Evolutionary conservation across 345 rosid species (phyloP).

Genomic region (Geranium rotundifolium): DNA sequence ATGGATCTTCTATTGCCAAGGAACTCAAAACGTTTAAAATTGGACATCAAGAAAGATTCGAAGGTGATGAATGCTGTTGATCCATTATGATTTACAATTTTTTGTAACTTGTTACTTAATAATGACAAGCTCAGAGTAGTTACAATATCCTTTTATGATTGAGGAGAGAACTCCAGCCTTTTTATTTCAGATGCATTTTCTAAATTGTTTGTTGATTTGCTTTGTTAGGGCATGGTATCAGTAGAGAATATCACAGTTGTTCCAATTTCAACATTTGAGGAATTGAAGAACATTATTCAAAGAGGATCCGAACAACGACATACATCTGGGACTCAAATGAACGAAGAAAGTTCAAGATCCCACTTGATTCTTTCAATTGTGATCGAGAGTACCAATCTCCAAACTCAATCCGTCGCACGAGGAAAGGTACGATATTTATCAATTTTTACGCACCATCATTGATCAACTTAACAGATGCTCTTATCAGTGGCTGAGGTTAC

Average conservation of each 20-base stretch:
- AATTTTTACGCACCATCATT: neutral
- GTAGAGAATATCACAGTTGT: conserved; percentile 77
- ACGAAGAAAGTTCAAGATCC: conserved; percentile 93
- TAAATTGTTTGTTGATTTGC: conserved; percentile 8
- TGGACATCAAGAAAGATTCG: conserved; percentile 90
- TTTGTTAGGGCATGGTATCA: conserved; percentile 74
- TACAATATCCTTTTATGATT: too few species aligned
- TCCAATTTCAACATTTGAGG: conserved; percentile 63
- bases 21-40: conserved; percentile 51
- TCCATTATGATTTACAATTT: neutral
- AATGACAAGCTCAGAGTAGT: too few species aligned
- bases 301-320: conserved; percentile 80
- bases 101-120: neutral
- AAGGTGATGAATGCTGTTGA: conserved; percentile 37
- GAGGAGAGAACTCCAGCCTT: too few species aligned
- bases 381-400: conserved; percentile 91
- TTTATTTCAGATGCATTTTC: neutral
- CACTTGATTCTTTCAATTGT: conserved; percentile 80
- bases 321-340: conserved; percentile 87
- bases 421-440: conserved; percentile 56
- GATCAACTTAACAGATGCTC: neutral
- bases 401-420: conserved; percentile 75
- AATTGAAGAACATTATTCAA: conserved; percentile 53
- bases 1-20: conserved; percentile 74
- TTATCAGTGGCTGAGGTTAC: neutral